These are phyloP conservation scores for Septoria linicola DNA, from an alignment of 2,329 filamentous ascomycete genomes.

Conservation along the genomic window DNA sequence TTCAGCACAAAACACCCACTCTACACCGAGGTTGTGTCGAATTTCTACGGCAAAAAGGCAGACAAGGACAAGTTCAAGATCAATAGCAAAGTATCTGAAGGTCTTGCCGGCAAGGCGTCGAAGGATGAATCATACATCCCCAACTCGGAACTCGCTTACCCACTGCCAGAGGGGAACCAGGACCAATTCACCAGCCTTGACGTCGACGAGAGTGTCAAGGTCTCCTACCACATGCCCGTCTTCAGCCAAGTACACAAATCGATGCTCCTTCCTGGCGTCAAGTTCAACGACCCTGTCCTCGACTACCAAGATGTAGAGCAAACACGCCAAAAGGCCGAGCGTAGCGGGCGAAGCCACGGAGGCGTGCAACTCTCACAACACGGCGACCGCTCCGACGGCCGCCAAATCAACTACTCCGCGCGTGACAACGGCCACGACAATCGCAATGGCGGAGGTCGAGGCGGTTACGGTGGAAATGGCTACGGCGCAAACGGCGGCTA, in stretches of 20 bases:
- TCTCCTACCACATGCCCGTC: slow-evolving; percentile 79
- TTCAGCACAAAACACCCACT: slow-evolving; percentile 81
- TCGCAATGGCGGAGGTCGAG: slow-evolving; percentile 21
- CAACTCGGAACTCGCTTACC: slow-evolving; percentile 62
- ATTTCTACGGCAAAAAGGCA: slow-evolving; percentile 91
- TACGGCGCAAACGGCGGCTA: slow-evolving; percentile 31
- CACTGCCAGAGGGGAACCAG: slow-evolving; percentile 44
- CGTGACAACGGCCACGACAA: slow-evolving; percentile 30
- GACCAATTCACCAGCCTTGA: slow-evolving; percentile 69
- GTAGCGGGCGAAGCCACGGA: slow-evolving; percentile 67
- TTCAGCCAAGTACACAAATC: slow-evolving; percentile 79
- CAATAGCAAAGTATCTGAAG: slow-evolving; percentile 71
- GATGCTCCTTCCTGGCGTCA: slow-evolving; percentile 83
- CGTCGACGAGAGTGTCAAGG: slow-evolving; percentile 83
- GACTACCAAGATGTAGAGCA: slow-evolving; percentile 73
- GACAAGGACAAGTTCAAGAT: slow-evolving; percentile 65
- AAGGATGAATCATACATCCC: slow-evolving; percentile 84
- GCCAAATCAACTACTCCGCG: slow-evolving; percentile 55
- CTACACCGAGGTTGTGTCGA: slow-evolving; percentile 78
- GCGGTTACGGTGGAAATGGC: slow-evolving; percentile 26
- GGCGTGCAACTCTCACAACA: slow-evolving; percentile 61
- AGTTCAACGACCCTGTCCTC: slow-evolving; percentile 69
- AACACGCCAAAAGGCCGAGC: slow-evolving; percentile 64
- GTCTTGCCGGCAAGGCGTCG: slow-evolving; percentile 74
- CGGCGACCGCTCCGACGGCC: slow-evolving; percentile 47